These are phyloP conservation scores for Paracorniculantispora psalliotae DNA, from an alignment of 2,329 filamentous ascomycete species.

Conservation along the genomic window DNA sequence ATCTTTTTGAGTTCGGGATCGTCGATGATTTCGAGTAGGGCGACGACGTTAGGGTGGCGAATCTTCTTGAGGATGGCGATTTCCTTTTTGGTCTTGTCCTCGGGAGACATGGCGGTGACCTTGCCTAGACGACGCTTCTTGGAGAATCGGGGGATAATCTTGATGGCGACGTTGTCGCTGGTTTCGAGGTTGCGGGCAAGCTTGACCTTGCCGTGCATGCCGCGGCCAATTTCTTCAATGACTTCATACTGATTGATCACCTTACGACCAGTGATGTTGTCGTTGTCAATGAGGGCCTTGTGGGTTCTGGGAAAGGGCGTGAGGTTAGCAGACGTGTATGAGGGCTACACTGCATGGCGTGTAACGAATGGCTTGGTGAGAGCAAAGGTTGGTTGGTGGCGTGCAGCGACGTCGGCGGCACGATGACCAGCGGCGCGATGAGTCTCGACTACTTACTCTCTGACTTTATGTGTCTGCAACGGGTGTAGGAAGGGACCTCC, in stretches of 20 bases:
- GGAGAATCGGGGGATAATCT: slow-evolving; percentile 94
- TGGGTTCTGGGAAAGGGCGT: slow-evolving; percentile 58
- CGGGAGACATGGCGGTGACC: slow-evolving; percentile 59
- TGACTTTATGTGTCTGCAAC: slow-evolving; percentile 65
- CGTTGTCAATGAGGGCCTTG: slow-evolving; percentile 84
- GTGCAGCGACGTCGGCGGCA: slow-evolving; percentile 3
- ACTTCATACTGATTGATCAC: slow-evolving; percentile 98
- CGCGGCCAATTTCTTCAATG: slow-evolving; percentile 90
- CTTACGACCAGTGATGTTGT: slow-evolving; percentile 85
- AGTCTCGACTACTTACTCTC: slow-evolving; percentile 61
- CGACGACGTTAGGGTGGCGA: slow-evolving; percentile 93
- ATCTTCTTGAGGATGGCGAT: slow-evolving; percentile 99
- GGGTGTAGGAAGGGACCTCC: slow-evolving; percentile 64
- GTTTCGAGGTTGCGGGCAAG: slow-evolving; percentile 76
- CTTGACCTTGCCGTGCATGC: slow-evolving; percentile 97
- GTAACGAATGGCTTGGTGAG: neutral
- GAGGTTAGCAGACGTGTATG: slow-evolving; percentile 1
- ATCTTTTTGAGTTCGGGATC: slow-evolving; percentile 96
- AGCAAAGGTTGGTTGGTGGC: neutral
- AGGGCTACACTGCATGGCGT: slow-evolving; percentile 7
- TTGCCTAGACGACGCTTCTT: slow-evolving; percentile 89
- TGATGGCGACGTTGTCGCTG: slow-evolving; percentile 84
- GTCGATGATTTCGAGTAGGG: slow-evolving; percentile 92
- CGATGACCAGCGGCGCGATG: slow-evolving; percentile 2
- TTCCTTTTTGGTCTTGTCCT: slow-evolving; percentile 86